A percentile compares a stretch with the other conserved stretches of the same genome.
Conservation (phyloP, 768 basidiomycete species). For the Mycena crocata region DNA sequence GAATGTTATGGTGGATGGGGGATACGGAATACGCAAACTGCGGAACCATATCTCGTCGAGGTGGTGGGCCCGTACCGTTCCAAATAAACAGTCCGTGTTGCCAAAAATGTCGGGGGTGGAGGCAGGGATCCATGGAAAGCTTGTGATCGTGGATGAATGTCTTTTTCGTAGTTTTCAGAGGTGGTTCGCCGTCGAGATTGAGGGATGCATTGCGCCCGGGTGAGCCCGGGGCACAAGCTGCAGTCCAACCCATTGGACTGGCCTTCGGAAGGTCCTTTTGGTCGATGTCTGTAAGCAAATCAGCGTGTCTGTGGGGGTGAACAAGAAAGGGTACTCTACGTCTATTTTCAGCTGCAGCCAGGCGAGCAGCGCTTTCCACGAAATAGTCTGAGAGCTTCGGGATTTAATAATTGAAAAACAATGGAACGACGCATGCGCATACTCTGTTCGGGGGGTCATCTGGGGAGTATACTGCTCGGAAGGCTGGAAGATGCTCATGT, state of each 20-base stretch:
- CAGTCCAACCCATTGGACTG: conserved; percentile 50
- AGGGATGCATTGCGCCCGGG: conserved; percentile 49
- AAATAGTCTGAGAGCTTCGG: conserved; percentile 32
- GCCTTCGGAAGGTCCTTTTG: conserved; percentile 48
- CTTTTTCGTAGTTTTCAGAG: conserved; percentile 46
- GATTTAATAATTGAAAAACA: background rate
- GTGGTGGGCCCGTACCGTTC: conserved; percentile 57
- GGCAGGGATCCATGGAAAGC: conserved; percentile 55
- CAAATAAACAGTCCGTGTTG: conserved; percentile 67
- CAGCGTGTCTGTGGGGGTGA: background rate
- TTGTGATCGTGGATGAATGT: conserved; percentile 64
- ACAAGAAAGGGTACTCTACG: conserved; percentile 28
- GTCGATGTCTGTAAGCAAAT: conserved; percentile 38
- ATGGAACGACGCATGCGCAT: conserved; percentile 12
- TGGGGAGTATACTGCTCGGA: conserved; percentile 58
- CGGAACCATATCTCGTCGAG: conserved; percentile 56
- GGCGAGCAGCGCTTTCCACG: conserved; percentile 37
- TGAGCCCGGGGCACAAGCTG: conserved; percentile 53
- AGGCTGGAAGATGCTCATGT: conserved; percentile 56
- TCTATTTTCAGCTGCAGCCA: conserved; percentile 34
- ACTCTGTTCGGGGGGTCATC: conserved; percentile 56
- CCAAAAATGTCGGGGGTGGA: conserved; percentile 56
- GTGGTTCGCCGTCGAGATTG: conserved; percentile 47
- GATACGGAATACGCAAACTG: conserved; percentile 66
- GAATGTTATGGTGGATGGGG: conserved; percentile 66